Evolutionary conservation across 2,329 filamentous ascomycete species (phyloP).

Genomic region (Colletotrichum sp.): DNA sequence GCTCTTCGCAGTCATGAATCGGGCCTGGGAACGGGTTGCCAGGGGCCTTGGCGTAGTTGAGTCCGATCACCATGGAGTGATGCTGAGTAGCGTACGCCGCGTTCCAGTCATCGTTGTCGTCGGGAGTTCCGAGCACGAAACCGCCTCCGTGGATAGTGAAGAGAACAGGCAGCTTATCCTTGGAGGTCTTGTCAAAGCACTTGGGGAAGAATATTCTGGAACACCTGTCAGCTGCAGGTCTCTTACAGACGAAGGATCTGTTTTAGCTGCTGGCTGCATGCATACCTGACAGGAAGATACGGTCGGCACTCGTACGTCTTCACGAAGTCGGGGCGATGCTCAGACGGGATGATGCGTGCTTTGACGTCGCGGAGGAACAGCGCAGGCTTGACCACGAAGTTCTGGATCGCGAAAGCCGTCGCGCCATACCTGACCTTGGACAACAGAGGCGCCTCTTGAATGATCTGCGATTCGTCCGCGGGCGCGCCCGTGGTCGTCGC

Average conservation of each 20-base stretch:
- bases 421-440: slow-evolving; percentile 12
- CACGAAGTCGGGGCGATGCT: slow-evolving; percentile 13
- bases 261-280: background rate
- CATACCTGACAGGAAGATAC: slow-evolving; percentile 18
- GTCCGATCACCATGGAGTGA: slow-evolving; percentile 46
- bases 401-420: slow-evolving; percentile 9
- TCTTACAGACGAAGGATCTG: background rate
- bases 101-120: slow-evolving; percentile 52
- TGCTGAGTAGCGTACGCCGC: slow-evolving; percentile 41
- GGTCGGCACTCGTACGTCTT: slow-evolving; percentile 19
- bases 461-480: background rate
- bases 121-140: slow-evolving; percentile 47
- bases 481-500: background rate
- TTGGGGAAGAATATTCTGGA: slow-evolving; percentile 44
- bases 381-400: slow-evolving; percentile 6
- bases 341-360: background rate
- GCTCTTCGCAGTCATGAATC: slow-evolving; percentile 48
- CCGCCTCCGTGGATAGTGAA: slow-evolving; percentile 58
- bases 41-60: slow-evolving; percentile 55
- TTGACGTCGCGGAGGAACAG: slow-evolving; percentile 6
- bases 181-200: slow-evolving; percentile 32
- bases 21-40: slow-evolving; percentile 45
- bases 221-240: background rate
- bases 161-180: slow-evolving; percentile 42
- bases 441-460: background rate